Conservation (phyloP, 2,329 filamentous ascomycete genomes). For the Ophiostoma himal-ulmi region DNA sequence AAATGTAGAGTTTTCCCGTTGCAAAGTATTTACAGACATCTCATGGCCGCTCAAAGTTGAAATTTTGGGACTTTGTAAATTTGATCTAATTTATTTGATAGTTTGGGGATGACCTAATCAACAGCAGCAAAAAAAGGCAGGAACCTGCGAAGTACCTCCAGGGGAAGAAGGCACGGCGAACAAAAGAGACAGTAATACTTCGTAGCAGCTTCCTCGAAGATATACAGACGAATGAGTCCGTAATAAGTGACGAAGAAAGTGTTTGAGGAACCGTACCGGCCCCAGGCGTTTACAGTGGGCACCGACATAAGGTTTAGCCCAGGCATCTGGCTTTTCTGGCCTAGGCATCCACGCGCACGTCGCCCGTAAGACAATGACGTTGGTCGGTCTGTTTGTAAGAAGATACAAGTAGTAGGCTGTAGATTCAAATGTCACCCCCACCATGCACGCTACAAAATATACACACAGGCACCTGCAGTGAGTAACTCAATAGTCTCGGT, state of each 20-base stretch:
- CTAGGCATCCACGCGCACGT: conserved; percentile 8
- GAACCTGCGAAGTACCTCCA: background rate
- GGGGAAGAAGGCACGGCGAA: background rate
- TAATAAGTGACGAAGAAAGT: background rate
- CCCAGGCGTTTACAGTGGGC: background rate
- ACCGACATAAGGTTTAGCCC: background rate
- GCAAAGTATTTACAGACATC: background rate
- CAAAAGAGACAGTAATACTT: background rate
- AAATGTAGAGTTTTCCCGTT: background rate
- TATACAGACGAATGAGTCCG: background rate
- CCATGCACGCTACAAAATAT: background rate
- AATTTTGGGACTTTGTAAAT: too few species aligned
- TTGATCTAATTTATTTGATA: background rate
- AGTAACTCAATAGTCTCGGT: background rate
- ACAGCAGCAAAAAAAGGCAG: background rate
- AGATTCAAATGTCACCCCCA: background rate
- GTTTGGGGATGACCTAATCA: too few species aligned
- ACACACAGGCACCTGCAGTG: background rate
- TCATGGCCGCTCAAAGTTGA: too few species aligned
- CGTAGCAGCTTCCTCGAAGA: too few species aligned
- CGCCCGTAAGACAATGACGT: conserved; percentile 10
- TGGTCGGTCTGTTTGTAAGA: background rate
- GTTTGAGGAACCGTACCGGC: background rate
- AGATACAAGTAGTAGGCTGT: background rate
- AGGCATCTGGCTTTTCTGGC: background rate